Base-by-base conservation (phyloP, 2,329 filamentous ascomycete genomes). In the Drechmeria coniospora region DNA sequence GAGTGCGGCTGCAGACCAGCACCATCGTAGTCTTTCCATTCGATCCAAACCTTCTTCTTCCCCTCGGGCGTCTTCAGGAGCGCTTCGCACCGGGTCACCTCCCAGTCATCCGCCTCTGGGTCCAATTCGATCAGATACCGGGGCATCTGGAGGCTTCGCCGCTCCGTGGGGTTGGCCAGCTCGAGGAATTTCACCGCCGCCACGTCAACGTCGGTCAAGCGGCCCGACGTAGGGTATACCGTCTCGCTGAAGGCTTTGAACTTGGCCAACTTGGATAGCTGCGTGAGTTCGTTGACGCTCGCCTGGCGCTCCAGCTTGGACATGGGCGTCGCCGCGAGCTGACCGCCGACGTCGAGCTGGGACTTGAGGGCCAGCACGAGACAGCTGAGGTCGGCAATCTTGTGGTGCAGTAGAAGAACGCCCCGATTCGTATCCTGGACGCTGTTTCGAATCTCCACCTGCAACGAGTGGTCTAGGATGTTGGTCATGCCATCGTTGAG, bases 221-320 rank as follows among this genome's bases (percentile, higher is more conserved):
- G 37, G 15, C 42, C 42, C 3, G 49, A 49, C 25, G 39, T 45
- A 12, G 44, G 44, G 22, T 61, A 57, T 19, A 63, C 55, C 2
- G 55, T 55, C 36, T 60, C 53, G 23, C 63, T 64, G 37, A 64
- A 64, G 2, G 61, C 60, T 35, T 64, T 64, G 49, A 64, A 64
- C 34, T 59, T 61, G 38, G 60, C 59, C 6, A 64, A 39, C 31
- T 56, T 53, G 2, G 56, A 47, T 3, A 64, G 39, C 16, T 59
- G 50, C 26, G 49, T 46, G 6, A 62, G 42, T 1, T 50, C 52
- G 14, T 55, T 49, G 10, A 51, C 50, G 22, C 60, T 56, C 24
- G 50, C 51, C 12, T 50, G 49, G 22, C 49, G 45, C 31, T 56
- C 51, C 1, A 41, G 30, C 14, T 43, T 45, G 2, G 53, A 50